A percentile compares a stretch with the other conserved stretches of the same genome.
Evolutionary conservation across 78 protist genomes (phyloP).

Genomic region (Creolimax fragrantissima): DNA sequence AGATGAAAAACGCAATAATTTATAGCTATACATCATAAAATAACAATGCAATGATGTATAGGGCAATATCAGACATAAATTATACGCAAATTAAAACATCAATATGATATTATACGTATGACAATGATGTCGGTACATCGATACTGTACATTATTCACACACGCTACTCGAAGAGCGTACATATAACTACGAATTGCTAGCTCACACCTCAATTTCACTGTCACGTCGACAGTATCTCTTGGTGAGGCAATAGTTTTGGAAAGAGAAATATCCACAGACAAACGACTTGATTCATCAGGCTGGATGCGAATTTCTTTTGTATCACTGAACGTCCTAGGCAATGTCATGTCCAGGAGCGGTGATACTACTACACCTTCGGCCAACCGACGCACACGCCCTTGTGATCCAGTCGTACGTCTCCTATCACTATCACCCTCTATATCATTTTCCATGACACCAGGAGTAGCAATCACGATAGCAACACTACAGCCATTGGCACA

Average conservation of each 20-base stretch:
- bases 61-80: too few species aligned
- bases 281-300: too few species aligned
- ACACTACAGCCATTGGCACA: neutral
- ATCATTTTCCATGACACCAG: neutral
- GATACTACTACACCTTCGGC: neutral
- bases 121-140: too few species aligned
- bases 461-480: neutral
- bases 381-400: neutral
- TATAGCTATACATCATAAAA: too few species aligned
- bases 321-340: neutral
- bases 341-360: neutral
- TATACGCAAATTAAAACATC: too few species aligned
- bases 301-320: too few species aligned
- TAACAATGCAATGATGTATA: too few species aligned
- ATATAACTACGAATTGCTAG: too few species aligned
- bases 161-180: too few species aligned
- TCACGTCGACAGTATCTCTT: neutral
- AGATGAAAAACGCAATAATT: too few species aligned
- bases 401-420: neutral
- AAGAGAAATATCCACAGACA: neutral
- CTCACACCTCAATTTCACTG: neutral
- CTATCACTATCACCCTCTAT: neutral
- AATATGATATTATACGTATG: too few species aligned
- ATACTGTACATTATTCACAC: too few species aligned
- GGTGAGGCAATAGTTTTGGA: neutral